Conservation (phyloP, 2,329 filamentous ascomycete genomes). For the Lachnellula suecica region DNA sequence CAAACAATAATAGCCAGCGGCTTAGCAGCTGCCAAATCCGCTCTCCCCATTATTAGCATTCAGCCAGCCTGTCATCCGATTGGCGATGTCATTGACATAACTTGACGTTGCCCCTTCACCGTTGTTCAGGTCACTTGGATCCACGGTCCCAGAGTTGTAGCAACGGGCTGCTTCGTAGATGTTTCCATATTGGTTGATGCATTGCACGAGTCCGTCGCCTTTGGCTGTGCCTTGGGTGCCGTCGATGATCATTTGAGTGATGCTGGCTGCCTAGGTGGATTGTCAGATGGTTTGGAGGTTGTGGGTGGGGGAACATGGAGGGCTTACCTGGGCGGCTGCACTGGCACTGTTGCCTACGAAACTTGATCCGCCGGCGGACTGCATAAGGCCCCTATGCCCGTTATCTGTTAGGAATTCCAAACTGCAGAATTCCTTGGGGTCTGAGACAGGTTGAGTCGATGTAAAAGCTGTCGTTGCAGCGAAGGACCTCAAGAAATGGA, state of each 20-base stretch:
- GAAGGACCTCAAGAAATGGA: no score
- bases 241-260: constrained; percentile 32
- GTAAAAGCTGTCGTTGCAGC: no score
- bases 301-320: background rate
- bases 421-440: background rate
- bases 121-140: constrained; percentile 4
- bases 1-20: no score
- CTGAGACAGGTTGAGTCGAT: no score
- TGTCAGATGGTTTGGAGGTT: constrained; percentile 8
- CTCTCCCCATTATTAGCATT: no score
- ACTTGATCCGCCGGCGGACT: constrained; percentile 22
- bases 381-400: constrained; percentile 25
- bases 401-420: background rate
- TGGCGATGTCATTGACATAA: constrained; percentile 8
- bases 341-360: constrained; percentile 19
- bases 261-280: constrained; percentile 15
- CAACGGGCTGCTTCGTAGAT: constrained; percentile 6
- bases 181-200: constrained; percentile 22
- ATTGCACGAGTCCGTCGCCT: constrained; percentile 28
- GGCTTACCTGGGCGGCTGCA: constrained; percentile 12
- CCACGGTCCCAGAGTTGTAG: constrained; percentile 6
- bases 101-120: background rate
- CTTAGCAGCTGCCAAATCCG: no score
- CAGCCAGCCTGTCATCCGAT: constrained; percentile 8
- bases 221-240: constrained; percentile 28